Evolutionary conservation across 2,329 filamentous ascomycete genomes (phyloP).

Genomic region (Phyllosticta citriasiana): DNA sequence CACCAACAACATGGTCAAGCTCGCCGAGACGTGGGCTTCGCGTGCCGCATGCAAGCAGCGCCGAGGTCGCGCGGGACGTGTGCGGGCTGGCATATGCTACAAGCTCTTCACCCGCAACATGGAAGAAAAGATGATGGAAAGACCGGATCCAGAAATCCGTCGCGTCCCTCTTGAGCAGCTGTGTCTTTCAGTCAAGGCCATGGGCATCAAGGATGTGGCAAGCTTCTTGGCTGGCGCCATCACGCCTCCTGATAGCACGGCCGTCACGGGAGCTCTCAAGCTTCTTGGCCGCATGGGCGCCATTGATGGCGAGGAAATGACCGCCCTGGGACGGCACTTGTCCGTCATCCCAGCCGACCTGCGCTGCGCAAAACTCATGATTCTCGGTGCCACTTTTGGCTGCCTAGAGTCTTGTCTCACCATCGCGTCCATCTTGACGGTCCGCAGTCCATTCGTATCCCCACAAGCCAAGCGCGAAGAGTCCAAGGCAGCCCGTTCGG

Average conservation of each 20-base stretch:
- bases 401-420: slow-evolving; percentile 82
- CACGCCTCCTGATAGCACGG: slow-evolving; percentile 75
- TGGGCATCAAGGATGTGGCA: slow-evolving; percentile 78
- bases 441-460: slow-evolving; percentile 75
- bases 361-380: slow-evolving; percentile 86
- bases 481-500: slow-evolving; percentile 63
- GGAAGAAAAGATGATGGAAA: slow-evolving; percentile 75
- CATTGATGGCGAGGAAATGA: slow-evolving; percentile 74
- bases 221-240: slow-evolving; percentile 76
- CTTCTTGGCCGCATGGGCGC: slow-evolving; percentile 80
- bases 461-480: slow-evolving; percentile 76
- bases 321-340: slow-evolving; percentile 84
- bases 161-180: slow-evolving; percentile 89
- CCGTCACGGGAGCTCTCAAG: slow-evolving; percentile 75
- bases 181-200: slow-evolving; percentile 87
- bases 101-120: slow-evolving; percentile 86
- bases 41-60: slow-evolving; percentile 89
- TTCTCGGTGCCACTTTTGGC: slow-evolving; percentile 88
- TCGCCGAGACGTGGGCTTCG: slow-evolving; percentile 93
- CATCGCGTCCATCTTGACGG: slow-evolving; percentile 86
- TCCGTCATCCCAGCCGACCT: slow-evolving; percentile 91
- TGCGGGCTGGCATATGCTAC: slow-evolving; percentile 84
- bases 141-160: slow-evolving; percentile 87
- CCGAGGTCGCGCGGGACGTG: slow-evolving; percentile 84
- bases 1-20: slow-evolving; percentile 82